A percentile compares a stretch with the other conserved stretches of the same genome.
Conservation (phyloP, 2,329 filamentous ascomycete genomes). For the Xylariomycetidae sp. region DNA sequence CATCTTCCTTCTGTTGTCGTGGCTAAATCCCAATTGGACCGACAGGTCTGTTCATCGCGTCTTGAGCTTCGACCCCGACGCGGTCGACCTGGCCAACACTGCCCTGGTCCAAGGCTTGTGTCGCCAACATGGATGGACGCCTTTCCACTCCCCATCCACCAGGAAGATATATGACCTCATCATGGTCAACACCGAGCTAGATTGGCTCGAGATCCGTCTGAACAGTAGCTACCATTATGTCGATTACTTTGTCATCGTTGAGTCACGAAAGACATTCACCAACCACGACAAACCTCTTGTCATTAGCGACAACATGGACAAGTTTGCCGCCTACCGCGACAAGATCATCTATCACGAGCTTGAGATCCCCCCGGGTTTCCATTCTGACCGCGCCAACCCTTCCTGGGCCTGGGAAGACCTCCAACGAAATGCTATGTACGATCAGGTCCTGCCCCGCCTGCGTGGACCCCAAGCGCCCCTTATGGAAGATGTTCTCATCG, state of each 20-base stretch:
- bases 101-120: constrained; percentile 25
- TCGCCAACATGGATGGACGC: constrained; percentile 33
- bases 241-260: constrained; percentile 63
- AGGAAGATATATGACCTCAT: constrained; percentile 59
- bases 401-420: constrained; percentile 47
- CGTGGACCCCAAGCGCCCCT: constrained; percentile 35
- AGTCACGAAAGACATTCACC: constrained; percentile 55
- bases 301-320: constrained; percentile 47
- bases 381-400: constrained; percentile 28
- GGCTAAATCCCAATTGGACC: constrained; percentile 26
- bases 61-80: constrained; percentile 15
- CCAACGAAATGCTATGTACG: constrained; percentile 51
- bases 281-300: constrained; percentile 49
- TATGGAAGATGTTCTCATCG: constrained; percentile 50
- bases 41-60: constrained; percentile 23
- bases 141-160: constrained; percentile 23
- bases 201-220: constrained; percentile 62
- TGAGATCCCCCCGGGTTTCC: constrained; percentile 37
- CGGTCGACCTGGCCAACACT: constrained; percentile 15
- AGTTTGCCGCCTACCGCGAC: constrained; percentile 47
- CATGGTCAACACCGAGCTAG: constrained; percentile 59
- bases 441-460: constrained; percentile 50
- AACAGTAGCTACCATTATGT: constrained; percentile 53
- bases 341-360: constrained; percentile 60
- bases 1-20: constrained; percentile 18